A percentile compares a stretch with the other conserved stretches of the same genome.
These are phyloP conservation scores for Pontederia paniculata DNA, from an alignment of 176 grass and related monocot genomes.

Conservation along the genomic window DNA sequence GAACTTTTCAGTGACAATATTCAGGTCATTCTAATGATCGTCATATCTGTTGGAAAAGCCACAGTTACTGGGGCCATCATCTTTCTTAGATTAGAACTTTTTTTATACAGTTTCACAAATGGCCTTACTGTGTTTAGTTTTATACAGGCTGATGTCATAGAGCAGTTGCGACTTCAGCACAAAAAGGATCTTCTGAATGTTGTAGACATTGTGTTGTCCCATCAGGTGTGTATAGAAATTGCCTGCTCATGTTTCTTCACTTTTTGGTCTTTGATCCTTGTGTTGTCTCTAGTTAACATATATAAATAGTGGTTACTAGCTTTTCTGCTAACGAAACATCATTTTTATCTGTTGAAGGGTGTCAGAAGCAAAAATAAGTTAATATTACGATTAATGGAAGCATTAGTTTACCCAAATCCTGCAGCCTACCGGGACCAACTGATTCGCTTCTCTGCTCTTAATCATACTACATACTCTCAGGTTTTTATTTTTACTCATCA, in stretches of 20 bases:
- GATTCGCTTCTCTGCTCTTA: constrained; percentile 91
- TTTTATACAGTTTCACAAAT: constrained; percentile 15
- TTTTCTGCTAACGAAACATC: constrained; percentile 7
- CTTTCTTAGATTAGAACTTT: background rate
- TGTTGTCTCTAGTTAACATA: no score
- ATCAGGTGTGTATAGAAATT: constrained; percentile 38
- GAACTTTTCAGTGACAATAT: constrained; percentile 90
- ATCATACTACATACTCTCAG: constrained; percentile 85
- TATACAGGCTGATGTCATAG: constrained; percentile 96
- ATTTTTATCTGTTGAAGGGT: constrained; percentile 46
- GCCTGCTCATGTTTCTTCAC: background rate
- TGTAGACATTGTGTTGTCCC: constrained; percentile 83
- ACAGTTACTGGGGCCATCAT: no score
- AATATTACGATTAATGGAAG: constrained; percentile 94
- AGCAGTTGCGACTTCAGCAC: constrained; percentile 88
- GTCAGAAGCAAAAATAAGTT: constrained; percentile 91
- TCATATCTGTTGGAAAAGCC: no score
- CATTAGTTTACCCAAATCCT: constrained; percentile 92
- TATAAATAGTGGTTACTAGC: background rate
- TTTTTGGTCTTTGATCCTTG: no score
- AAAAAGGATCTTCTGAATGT: constrained; percentile 88
- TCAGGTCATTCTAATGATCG: constrained; percentile 36
- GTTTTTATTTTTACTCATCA: constrained; percentile 18
- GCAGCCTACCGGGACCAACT: constrained; percentile 84
- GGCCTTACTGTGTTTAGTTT: constrained; percentile 27